Base-by-base conservation (phyloP, 1,139 yeast species). In the Candida dubliniensis region DNA sequence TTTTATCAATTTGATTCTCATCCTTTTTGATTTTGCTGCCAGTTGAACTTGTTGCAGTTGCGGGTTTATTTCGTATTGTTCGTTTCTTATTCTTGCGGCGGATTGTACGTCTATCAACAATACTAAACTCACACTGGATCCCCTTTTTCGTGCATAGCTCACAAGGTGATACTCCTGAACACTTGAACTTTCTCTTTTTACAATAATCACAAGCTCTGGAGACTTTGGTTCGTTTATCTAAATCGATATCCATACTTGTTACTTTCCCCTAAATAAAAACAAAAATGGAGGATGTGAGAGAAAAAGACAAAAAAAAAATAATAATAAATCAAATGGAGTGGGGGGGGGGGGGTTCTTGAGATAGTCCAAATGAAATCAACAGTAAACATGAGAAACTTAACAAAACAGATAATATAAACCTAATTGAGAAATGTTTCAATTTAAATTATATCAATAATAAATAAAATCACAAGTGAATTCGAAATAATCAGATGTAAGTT, bases 141-240 rank as follows among this genome's bases (percentile, higher is more conserved):
- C 54, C 54, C 51, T 59, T 60, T 52, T 57, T 60, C 25, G 49
- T 44, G 45, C 69, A 64, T 27, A 59, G 46, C 26, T 55, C 59
- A 50, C 69, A 64, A 1, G 69, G 69, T 5, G 58, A 48, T 25
- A 49, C 52, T 4, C 69, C 69, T 33, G 55, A 55, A 47, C 69
- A 64, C 42, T 64, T 71, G 40, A 63, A 66, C 47, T 70, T 70
- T 33, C 73, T 50, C 43, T 62, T 61, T 52, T 68, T 69, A 52
- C 76, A 70, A 34, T 58, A 59, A 46, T 67, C 71, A 53, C 76
- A 70, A 29, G 76, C 76, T 30, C 62, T 58, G 2, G 72, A 66
- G 10, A 66, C 69, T 44, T 63, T 64, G 30, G 61, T 60, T 31
- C 67, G 40, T 48, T 55, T 55, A 13, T 56, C 60, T 9, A 40